phyloP scores from a whole-genome alignment of 805 yeast genomes.

The Kuraishia molischiana region DNA sequence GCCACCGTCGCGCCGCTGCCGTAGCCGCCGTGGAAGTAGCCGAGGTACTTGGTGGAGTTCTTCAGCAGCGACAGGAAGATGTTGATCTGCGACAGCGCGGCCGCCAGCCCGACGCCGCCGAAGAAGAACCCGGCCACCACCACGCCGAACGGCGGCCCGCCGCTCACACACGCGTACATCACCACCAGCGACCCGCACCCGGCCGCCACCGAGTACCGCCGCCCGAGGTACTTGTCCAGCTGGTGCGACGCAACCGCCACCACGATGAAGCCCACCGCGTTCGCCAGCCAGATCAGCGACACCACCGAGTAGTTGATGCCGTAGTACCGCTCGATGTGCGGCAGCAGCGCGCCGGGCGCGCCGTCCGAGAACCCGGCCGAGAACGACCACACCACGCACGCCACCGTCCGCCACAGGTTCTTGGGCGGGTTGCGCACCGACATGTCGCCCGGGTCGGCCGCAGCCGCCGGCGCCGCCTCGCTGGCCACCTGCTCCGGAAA shows the following conservation, averaged over 20 bases:
- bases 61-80: constrained; percentile 39
- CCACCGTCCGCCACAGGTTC: constrained; percentile 30
- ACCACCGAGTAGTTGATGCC: constrained; percentile 39
- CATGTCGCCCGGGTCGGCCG: constrained; percentile 17
- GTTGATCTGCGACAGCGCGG: constrained; percentile 38
- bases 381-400: constrained; percentile 30
- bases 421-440: constrained; percentile 30
- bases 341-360: constrained; percentile 52
- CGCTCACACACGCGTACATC: constrained; percentile 34
- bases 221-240: constrained; percentile 30
- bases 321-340: constrained; percentile 40
- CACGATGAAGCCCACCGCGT: constrained; percentile 43
- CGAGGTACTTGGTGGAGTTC: constrained; percentile 48
- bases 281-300: constrained; percentile 48
- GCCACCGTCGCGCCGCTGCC: constrained; percentile 67
- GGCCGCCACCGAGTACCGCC: constrained; percentile 24
- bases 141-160: constrained; percentile 39
- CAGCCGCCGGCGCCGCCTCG: background rate
- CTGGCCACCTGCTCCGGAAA: constrained; percentile 8
- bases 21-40: constrained; percentile 57
- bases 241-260: constrained; percentile 40
- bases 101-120: constrained; percentile 51
- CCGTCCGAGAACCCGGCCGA: constrained; percentile 41
- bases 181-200: constrained; percentile 27
- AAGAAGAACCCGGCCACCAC: constrained; percentile 40